Conservation (phyloP, 305 asterid genomes). For the Rubia peregrina region DNA sequence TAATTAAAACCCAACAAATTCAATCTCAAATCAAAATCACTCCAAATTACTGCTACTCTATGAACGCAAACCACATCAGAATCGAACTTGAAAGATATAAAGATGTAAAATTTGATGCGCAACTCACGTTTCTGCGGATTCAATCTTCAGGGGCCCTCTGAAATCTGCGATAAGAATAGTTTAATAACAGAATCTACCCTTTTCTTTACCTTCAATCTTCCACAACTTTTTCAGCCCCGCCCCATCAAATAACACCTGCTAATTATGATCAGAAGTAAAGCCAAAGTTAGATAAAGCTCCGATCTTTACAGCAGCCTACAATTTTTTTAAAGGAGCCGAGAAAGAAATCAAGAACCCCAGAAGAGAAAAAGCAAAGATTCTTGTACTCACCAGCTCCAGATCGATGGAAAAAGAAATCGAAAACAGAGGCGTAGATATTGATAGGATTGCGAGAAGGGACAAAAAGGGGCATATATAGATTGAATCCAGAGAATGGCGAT, state of each 20-base stretch:
- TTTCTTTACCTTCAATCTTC: slow-evolving; percentile 35
- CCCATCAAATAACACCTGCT: slow-evolving; percentile 18
- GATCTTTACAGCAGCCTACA: slow-evolving; percentile 14
- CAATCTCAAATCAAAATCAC: background rate
- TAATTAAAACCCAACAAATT: slow-evolving; percentile 11
- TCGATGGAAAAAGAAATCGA: slow-evolving; percentile 3
- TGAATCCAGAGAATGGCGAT: slow-evolving; percentile 14
- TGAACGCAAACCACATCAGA: background rate
- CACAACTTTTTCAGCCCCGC: slow-evolving; percentile 19
- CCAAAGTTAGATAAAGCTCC: slow-evolving; percentile 17
- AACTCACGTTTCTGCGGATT: slow-evolving; percentile 18
- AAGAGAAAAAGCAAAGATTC: background rate
- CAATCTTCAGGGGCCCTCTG: slow-evolving; percentile 9
- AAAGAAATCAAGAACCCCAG: background rate
- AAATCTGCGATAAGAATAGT: slow-evolving; percentile 10
- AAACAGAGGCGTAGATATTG: slow-evolving; percentile 10
- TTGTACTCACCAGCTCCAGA: background rate
- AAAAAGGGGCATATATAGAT: slow-evolving; percentile 22
- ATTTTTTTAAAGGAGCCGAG: background rate
- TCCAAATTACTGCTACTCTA: background rate
- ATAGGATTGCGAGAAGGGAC: slow-evolving; percentile 2
- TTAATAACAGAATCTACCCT: slow-evolving; percentile 21
- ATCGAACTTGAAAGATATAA: slow-evolving; percentile 8
- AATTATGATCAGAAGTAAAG: slow-evolving; percentile 22
- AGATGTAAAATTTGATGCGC: background rate